Base-by-base conservation (phyloP, 768 basidiomycete genomes). In the Thelephora aurantiotincta region DNA sequence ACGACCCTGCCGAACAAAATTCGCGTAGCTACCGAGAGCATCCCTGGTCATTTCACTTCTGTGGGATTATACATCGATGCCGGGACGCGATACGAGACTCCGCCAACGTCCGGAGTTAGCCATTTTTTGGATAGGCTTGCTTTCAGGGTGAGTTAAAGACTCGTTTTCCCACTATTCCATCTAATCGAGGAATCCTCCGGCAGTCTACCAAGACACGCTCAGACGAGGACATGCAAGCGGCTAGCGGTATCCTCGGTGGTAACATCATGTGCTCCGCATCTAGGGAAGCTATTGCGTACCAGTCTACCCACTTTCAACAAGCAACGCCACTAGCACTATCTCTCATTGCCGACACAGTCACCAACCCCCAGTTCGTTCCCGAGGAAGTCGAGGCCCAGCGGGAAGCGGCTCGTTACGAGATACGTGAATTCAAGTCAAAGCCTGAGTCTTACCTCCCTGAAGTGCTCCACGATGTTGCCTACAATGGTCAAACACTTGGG, bases 41-140 rank as follows among this genome's bases (percentile, higher is more conserved):
- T 85, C 3, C 92, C 91, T 0, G 89, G 91, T 14, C 91, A 98
- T 67, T 97, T 98, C 63, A 85, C 92, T 33, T 83, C 91, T 0
- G 74, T 94, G 0, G 96, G 94, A 2, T 75, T 98, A 35, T 97
- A 91, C 57, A 73, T 98, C 55, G 92, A 97, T 61, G 92, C 89
- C 2, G 96, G 96, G 20, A 80, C 88, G 23, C 74, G 96, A 12
- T 93, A 87, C 70, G 96, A 98, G 61, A 77, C 73, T 11, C 64
- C 73, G 16, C 63, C 72, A 14, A 82, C 73, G 0, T 77, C 75
- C 6, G 96, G 96, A 0, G 83, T 81, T 5, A 87, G 86, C 51
- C 91, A 98, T 74, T 85, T 98, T 59, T 61, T 97, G 33, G 93
- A 98, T 57, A 74, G 92, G 57, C 80, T 98, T 78, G 94, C 94